Base-by-base conservation (phyloP, 768 basidiomycete genomes). In the Psilocybe subaeruginosa region DNA sequence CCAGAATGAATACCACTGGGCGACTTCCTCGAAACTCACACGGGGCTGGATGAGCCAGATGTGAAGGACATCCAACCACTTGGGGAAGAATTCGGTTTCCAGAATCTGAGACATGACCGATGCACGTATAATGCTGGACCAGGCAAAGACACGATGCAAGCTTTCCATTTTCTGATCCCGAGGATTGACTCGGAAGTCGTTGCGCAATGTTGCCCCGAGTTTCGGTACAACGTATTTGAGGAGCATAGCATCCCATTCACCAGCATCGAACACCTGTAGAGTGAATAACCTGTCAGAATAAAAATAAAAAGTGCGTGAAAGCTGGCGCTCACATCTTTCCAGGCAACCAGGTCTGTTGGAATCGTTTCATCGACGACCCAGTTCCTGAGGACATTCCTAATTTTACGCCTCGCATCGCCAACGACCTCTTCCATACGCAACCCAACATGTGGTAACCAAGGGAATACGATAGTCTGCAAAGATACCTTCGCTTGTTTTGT, bases 161-260 rank as follows among this genome's bases (percentile, higher is more conserved):
- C 95, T 92, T 23, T 80, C 80, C 88, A 99, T 91, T 67, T 93
- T 85, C 73, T 99, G 97, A 33, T 89, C 81, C 3, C 93, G 86
- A 0, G 97, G 97, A 72, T 99, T 96, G 80, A 99, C 77, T 30
- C 84, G 83, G 81, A 99, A 94, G 61, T 94, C 87, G 53, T 91
- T 88, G 37, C 95, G 90, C 3, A 99, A 80, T 6, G 84, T 80
- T 1, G 86, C 83, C 6, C 91, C 94, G 9, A 99, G 86, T 73
- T 97, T 95, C 0, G 97, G 97, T 1, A 99, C 85, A 61, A 99
- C 77, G 70, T 95, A 91, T 73, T 95, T 94, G 64, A 99, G 86
- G 45, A 97, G 73, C 76, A 97, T 85, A 6, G 88, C 80, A 67
- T 98, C 95, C 97, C 97, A 99, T 57, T 98, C 95, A 54, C 79